phyloP scores from a whole-genome alignment of 2,329 filamentous ascomycete species.

The Aureobasidium lini region DNA sequence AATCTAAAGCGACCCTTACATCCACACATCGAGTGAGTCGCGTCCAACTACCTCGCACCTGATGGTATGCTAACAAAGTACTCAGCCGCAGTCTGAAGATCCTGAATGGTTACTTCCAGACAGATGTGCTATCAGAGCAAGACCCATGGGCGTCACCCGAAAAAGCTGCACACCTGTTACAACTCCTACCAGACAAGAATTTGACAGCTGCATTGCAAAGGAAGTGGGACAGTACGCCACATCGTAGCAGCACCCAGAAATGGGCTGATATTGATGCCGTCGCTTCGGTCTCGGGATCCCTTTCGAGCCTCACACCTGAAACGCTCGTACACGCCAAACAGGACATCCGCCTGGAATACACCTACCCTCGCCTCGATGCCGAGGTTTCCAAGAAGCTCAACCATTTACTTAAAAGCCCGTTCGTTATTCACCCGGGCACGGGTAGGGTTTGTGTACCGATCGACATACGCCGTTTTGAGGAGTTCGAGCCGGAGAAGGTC shows the following conservation, averaged over 20 bases:
- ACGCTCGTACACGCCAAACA: slow-evolving; percentile 84
- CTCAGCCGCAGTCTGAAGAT: slow-evolving; percentile 72
- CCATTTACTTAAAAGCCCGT: slow-evolving; percentile 94
- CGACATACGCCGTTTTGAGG: slow-evolving; percentile 62
- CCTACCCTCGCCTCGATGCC: slow-evolving; percentile 92
- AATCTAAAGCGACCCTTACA: slow-evolving; percentile 80
- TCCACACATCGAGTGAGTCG: slow-evolving; percentile 69
- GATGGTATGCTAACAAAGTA: not conserved
- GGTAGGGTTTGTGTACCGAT: slow-evolving; percentile 95
- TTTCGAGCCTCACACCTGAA: slow-evolving; percentile 52
- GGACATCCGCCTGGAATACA: slow-evolving; percentile 94
- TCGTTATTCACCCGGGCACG: slow-evolving; percentile 91
- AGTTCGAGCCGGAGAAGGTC: slow-evolving; percentile 82
- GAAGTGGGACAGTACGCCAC: slow-evolving; percentile 84
- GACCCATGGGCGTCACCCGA: slow-evolving; percentile 72
- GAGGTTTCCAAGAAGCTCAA: slow-evolving; percentile 97
- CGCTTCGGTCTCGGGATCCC: slow-evolving; percentile 62
- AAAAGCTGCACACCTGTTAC: slow-evolving; percentile 68
- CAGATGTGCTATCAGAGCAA: slow-evolving; percentile 73
- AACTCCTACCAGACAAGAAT: slow-evolving; percentile 72
- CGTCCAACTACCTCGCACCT: no score
- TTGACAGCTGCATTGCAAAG: slow-evolving; percentile 73
- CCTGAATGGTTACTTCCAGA: slow-evolving; percentile 74
- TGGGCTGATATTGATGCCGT: slow-evolving; percentile 90
- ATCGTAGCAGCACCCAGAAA: slow-evolving; percentile 68